These are phyloP conservation scores for Trichosporon faecale DNA, from an alignment of 1,284 basidiomycete genomes.

Conservation along the genomic window DNA sequence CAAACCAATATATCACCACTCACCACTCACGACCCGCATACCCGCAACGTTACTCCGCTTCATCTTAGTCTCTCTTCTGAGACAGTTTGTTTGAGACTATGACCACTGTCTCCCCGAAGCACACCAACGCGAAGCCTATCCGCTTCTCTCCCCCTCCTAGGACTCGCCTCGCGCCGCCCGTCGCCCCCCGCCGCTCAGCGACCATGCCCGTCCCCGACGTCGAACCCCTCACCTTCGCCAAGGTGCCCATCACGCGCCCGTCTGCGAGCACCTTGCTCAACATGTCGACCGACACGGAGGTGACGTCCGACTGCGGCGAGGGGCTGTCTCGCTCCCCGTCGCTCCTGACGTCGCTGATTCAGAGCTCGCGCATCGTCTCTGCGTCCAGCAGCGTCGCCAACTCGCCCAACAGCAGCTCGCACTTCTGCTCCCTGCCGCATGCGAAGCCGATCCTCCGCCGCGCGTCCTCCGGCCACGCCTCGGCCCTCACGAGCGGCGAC, in stretches of 20 bases:
- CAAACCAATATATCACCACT: not conserved
- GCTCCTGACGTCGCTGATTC: constrained; percentile 28
- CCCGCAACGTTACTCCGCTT: not conserved
- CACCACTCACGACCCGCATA: not conserved
- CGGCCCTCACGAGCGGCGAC: not conserved
- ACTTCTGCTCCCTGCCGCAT: not conserved
- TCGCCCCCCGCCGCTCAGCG: not conserved
- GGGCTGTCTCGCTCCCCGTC: constrained; percentile 22
- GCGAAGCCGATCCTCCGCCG: constrained; percentile 23
- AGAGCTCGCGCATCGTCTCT: constrained; percentile 9
- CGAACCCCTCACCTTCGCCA: constrained; percentile 24
- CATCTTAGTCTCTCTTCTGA: not conserved
- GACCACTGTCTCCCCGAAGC: not conserved
- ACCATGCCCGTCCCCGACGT: constrained; percentile 10
- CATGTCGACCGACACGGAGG: constrained; percentile 22
- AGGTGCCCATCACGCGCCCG: constrained; percentile 19
- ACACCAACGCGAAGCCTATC: not conserved
- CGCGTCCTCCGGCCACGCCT: not conserved
- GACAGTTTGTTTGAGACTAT: not conserved
- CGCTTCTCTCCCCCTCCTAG: not conserved
- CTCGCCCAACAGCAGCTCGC: not conserved
- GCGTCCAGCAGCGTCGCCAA: constrained; percentile 3
- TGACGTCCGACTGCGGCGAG: constrained; percentile 10
- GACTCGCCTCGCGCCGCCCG: not conserved
- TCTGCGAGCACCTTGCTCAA: not conserved